Percentiles rank a stretch among this genome's conserved stretches.
Conservation (phyloP, 257 asterid species). For the Solanum microdontum region DNA sequence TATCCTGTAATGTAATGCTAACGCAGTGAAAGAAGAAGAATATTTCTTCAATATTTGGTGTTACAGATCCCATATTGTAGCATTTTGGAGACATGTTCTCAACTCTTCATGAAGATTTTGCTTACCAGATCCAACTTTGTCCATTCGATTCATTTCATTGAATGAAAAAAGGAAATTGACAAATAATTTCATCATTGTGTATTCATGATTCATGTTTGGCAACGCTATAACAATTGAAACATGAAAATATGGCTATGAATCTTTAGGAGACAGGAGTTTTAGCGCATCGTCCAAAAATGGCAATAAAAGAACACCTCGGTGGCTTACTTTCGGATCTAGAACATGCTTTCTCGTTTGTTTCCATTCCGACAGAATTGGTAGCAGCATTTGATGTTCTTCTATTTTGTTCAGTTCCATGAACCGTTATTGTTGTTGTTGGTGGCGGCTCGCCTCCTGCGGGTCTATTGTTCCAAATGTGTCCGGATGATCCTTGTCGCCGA, state of each 20-base stretch:
- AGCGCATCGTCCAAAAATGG: constrained; percentile 26
- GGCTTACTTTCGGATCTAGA: constrained; percentile 20
- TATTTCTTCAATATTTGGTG: background rate
- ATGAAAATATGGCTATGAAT: background rate
- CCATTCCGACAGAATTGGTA: background rate
- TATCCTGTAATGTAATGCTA: background rate
- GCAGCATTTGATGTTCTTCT: background rate
- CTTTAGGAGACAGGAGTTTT: constrained; percentile 10
- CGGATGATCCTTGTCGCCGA: constrained; percentile 76
- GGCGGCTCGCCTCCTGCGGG: background rate
- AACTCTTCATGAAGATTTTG: background rate
- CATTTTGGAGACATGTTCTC: background rate
- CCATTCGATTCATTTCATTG: background rate
- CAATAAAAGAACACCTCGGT: constrained; percentile 17
- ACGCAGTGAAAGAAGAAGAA: background rate
- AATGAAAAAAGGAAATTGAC: background rate
- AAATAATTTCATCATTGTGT: too few species aligned
- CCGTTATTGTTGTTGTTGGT: background rate
- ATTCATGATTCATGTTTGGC: background rate
- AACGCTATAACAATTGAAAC: background rate
- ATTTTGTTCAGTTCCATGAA: background rate
- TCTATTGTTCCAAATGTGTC: constrained; percentile 44
- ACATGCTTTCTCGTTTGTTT: background rate
- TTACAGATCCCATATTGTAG: background rate
- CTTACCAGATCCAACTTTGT: background rate